These are phyloP conservation scores for Ogataea pilisensis DNA, from an alignment of 805 yeast genomes.

Conservation along the genomic window DNA sequence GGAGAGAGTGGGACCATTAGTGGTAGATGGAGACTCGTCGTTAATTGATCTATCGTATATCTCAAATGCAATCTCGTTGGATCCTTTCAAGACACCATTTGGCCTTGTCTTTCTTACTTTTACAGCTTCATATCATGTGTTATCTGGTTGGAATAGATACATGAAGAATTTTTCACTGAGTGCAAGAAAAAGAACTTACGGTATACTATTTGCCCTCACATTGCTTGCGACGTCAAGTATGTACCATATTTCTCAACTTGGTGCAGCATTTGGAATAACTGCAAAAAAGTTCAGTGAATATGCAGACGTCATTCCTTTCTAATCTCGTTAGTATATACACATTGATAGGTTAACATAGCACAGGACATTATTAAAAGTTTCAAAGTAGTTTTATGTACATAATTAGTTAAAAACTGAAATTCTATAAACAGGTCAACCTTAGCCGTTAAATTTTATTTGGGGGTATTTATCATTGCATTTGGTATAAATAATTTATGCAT, in stretches of 20 bases:
- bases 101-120: conserved; percentile 36
- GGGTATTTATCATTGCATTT: not conserved
- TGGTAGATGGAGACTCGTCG: conserved; percentile 62
- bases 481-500: no score
- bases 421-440: no score
- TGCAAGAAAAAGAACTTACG: conserved; percentile 44
- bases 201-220: conserved; percentile 34
- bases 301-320: conserved; percentile 1
- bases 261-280: conserved; percentile 20
- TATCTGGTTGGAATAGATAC: conserved; percentile 50
- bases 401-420: no score
- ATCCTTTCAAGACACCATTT: conserved; percentile 7
- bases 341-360: no score
- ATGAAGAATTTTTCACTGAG: conserved; percentile 34
- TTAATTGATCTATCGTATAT: conserved; percentile 50
- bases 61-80: conserved; percentile 31
- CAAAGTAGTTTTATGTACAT: no score
- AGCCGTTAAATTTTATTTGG: no score
- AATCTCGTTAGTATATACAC: no score
- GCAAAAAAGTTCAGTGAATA: conserved; percentile 21
- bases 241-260: conserved; percentile 18
- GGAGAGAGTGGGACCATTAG: conserved; percentile 47
- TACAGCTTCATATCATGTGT: conserved; percentile 47
- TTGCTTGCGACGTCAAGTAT: conserved; percentile 37
- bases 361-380: no score